Percentiles rank a stretch among this genome's conserved stretches.
These are phyloP conservation scores for Debaryomyces sp. DNA, from an alignment of 1,139 yeast genomes.

Conservation along the genomic window DNA sequence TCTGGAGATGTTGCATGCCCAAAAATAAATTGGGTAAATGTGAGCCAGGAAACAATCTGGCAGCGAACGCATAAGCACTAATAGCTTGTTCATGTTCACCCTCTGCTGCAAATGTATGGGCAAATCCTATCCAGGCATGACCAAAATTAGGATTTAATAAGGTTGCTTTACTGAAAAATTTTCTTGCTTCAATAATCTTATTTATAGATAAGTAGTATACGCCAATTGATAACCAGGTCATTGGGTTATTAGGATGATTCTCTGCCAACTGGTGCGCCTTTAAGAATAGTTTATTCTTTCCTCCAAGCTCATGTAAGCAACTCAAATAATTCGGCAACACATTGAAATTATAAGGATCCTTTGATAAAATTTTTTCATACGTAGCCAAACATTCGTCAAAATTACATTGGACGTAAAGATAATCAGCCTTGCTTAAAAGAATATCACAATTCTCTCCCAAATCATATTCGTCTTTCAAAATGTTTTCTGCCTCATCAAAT, in stretches of 20 bases:
- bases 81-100: slow-evolving; percentile 99
- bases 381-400: slow-evolving; percentile 74
- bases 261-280: slow-evolving; percentile 88
- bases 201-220: slow-evolving; percentile 80
- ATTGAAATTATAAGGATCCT: slow-evolving; percentile 73
- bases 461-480: slow-evolving; percentile 71
- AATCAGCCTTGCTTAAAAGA: slow-evolving; percentile 69
- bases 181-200: slow-evolving; percentile 80
- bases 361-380: slow-evolving; percentile 65
- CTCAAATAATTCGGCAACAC: slow-evolving; percentile 80
- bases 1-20: slow-evolving; percentile 95
- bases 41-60: slow-evolving; percentile 90
- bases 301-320: slow-evolving; percentile 83
- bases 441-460: slow-evolving; percentile 72
- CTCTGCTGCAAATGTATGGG: slow-evolving; percentile 96
- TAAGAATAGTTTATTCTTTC: slow-evolving; percentile 76
- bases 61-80: slow-evolving; percentile 95
- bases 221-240: slow-evolving; percentile 93
- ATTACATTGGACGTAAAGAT: slow-evolving; percentile 74
- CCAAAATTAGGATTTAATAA: slow-evolving; percentile 88
- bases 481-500: slow-evolving; percentile 66
- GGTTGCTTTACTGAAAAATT: slow-evolving; percentile 88
- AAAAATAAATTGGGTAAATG: slow-evolving; percentile 87
- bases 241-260: slow-evolving; percentile 76
- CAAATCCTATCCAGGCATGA: slow-evolving; percentile 98